Evolutionary conservation across 2,329 filamentous ascomycete genomes (phyloP), one percentile per base, ranked within the genome.

Genomic region (Xylariales sp.): DNA sequence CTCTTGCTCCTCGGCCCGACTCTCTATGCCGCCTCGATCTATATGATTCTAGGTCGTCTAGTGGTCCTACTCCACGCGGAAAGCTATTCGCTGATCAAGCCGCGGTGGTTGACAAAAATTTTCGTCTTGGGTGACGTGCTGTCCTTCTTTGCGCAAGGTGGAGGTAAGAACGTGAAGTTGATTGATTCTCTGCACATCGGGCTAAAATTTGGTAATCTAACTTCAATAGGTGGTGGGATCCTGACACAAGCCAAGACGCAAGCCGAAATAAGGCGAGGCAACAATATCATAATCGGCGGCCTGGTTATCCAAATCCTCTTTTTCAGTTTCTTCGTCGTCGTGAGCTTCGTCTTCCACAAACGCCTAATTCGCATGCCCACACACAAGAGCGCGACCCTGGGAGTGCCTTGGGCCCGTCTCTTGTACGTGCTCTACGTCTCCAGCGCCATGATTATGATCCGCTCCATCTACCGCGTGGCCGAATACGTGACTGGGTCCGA

Each of bases 71-170:
- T 63, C 6, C 49, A 67, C 15, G 69, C 63, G 3, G 57, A 63
- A n/a, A 40, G 55, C 0, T 57, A 64, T 45, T 66, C 70, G 0
- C 42, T 72, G 15, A 59, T 76, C 29, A 48, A 56, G 2, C 54
- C 60, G 1, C 59, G 38, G 4, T 70, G 66, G 63, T 50, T 74
- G 7, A 74, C 71, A 13, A 72, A 69, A 41, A 52, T 74, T 16
- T 76, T 75, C 40, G 69, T 76, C 3, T 42, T 60, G 4, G 70
- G 68, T 13, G 72, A 75, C 40, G 53, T 74, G 2, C 23, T 72
- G 4, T 69, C 63, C 2, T 69, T 76, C 41, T 27, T 67, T 13
- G 55, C 65, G 1, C 72, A 75, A 45, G 55, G 60, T 6, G 61
- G 54, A 3, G 70, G 69, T 56, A 47, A n/a, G 47, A n/a, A n/a